Evolutionary conservation across 2,329 filamentous ascomycete species (phyloP).

Genomic region (Calonectria henricotiae): DNA sequence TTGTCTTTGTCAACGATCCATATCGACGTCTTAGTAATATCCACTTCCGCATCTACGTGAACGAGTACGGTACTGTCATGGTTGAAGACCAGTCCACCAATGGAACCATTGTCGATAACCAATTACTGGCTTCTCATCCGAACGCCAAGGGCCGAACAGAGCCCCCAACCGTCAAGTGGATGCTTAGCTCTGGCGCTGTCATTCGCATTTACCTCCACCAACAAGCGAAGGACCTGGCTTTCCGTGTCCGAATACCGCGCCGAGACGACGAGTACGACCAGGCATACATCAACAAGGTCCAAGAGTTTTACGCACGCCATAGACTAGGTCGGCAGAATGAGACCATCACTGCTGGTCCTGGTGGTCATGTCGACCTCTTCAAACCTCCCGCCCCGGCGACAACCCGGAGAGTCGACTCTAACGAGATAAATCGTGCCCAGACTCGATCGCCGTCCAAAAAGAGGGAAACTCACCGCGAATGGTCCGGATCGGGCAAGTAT

Average conservation of each 20-base stretch:
- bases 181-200: constrained; percentile 80
- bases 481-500: constrained; percentile 89
- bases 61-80: constrained; percentile 89
- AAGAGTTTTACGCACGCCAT: constrained; percentile 73
- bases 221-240: constrained; percentile 76
- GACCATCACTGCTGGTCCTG: constrained; percentile 66
- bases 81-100: constrained; percentile 96
- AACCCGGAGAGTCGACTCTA: constrained; percentile 45
- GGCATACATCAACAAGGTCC: constrained; percentile 79
- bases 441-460: constrained; percentile 46
- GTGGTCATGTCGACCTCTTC: constrained; percentile 64
- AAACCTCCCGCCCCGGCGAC: constrained; percentile 48
- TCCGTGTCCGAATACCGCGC: constrained; percentile 88
- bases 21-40: constrained; percentile 88
- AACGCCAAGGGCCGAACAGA: constrained; percentile 57
- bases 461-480: constrained; percentile 70
- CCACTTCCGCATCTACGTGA: constrained; percentile 96
- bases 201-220: constrained; percentile 78
- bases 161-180: constrained; percentile 65
- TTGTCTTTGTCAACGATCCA: constrained; percentile 78
- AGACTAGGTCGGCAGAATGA: constrained; percentile 58
- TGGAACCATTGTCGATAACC: constrained; percentile 88
- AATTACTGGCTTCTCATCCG: constrained; percentile 70
- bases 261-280: constrained; percentile 77
- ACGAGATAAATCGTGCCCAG: constrained; percentile 40